Conservation (phyloP, 495 filamentous ascomycete genomes). For the Neurospora sp. region DNA sequence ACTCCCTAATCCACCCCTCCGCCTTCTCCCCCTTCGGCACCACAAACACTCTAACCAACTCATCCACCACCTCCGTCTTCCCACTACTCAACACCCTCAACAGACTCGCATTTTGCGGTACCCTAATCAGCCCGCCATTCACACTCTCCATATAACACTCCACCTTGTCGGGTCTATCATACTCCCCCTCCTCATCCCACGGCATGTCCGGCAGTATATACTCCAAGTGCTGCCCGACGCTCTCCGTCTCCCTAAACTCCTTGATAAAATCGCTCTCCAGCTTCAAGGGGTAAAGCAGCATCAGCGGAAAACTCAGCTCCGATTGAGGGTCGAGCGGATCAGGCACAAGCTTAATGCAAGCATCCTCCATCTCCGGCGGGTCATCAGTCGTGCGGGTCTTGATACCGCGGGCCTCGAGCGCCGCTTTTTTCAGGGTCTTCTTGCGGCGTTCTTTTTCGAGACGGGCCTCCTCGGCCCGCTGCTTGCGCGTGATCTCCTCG, state of each 20-base stretch:
- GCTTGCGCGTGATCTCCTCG: conserved; percentile 25
- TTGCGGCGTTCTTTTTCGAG: conserved; percentile 39
- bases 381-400: conserved; percentile 51
- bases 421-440: conserved; percentile 50
- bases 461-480: conserved; percentile 39
- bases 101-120: conserved; percentile 73
- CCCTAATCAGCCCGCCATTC: conserved; percentile 72
- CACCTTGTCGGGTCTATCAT: conserved; percentile 46
- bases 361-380: conserved; percentile 79
- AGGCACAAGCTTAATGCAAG: conserved; percentile 52
- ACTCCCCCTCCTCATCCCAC: conserved; percentile 72
- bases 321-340: conserved; percentile 65
- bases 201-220: conserved; percentile 65
- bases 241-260: conserved; percentile 61
- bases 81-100: conserved; percentile 62
- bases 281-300: conserved; percentile 73
- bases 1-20: conserved; percentile 67
- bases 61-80: conserved; percentile 83
- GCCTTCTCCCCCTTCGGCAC: conserved; percentile 55
- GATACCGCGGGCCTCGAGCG: conserved; percentile 68
- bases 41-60: conserved; percentile 68
- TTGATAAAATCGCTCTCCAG: conserved; percentile 85
- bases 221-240: conserved; percentile 57
- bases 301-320: conserved; percentile 60
- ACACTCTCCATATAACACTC: conserved; percentile 85